Base-by-base conservation (phyloP, 441 rosid genomes). In the Populus hybrid region DNA sequence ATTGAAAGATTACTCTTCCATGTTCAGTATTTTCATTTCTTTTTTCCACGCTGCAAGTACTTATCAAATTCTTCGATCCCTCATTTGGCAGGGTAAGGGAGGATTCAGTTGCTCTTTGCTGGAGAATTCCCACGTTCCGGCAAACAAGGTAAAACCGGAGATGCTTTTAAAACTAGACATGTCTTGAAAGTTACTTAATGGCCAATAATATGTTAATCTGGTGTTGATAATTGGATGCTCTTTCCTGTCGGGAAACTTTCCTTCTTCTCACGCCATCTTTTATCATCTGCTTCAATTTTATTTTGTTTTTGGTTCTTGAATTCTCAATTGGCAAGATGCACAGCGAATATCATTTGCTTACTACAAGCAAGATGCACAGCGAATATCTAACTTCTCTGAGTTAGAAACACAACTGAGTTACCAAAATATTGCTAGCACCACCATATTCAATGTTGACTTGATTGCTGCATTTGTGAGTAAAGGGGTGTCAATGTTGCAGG, bases 71-170 rank as follows among this genome's bases (percentile, higher is more conserved):
- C 42, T 3, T 9, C 11, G 11, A 38, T 38, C 80, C 80, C 76
- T 78, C 53, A 76, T 84, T 81, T 72, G 73, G 86, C 94, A 93
- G 98, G 77, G 6, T 31, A 35, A 85, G 82, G 81, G 91, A 88
- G 79, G 79, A 82, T 71, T 76, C 90, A 1, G 83, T 78, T 74
- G 74, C 86, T 29, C 86, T 88, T 74, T 88, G 98, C 76, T 92
- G 96, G 97, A 88, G 88, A 83, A 91, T 89, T 59, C 93, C 97
- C 0, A 63, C 80, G n/a, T 81, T 84, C 68, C 83, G 86, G 36
- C 72, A 78, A 85, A 77, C 80, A 86, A 88, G 92, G 92, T 89
- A 86, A 81, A 21, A 33, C 6, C 21, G 11, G 11, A 38, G 42
- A 38, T 9, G 42, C 11, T 18, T 20, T 56, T 76, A 36, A 26